Conservation (phyloP, 768 basidiomycete genomes). For the Omphalotus guepiniiformis region DNA sequence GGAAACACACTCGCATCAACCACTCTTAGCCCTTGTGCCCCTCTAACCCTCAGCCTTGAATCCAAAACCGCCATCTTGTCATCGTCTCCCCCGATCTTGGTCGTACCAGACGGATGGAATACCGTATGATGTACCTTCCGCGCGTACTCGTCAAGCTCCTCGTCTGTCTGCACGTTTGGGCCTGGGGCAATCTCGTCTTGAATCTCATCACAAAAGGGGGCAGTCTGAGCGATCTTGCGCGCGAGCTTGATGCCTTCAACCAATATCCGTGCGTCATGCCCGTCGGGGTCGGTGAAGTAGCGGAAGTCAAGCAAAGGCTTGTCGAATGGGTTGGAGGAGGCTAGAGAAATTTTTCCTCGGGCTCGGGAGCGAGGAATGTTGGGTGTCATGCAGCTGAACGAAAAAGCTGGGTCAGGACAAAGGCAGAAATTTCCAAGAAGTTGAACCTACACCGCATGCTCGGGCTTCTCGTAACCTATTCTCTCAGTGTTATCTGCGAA, state of each 20-base stretch:
- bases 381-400: background rate
- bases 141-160: conserved; percentile 15
- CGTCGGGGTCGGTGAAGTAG: conserved; percentile 16
- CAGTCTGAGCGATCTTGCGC: conserved; percentile 11
- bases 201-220: conserved; percentile 7
- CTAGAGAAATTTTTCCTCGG: conserved; percentile 32
- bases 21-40: background rate
- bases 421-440: background rate
- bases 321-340: conserved; percentile 13
- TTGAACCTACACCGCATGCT: background rate
- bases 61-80: background rate
- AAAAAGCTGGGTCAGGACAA: background rate
- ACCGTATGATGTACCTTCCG: background rate
- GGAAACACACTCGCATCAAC: conserved; percentile 1
- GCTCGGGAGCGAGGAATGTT: conserved; percentile 7
- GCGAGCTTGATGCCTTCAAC: conserved; percentile 16
- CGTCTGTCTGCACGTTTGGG: conserved; percentile 17
- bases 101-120: background rate
- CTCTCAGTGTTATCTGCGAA: background rate
- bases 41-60: background rate
- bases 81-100: background rate
- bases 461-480: background rate
- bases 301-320: conserved; percentile 14
- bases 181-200: conserved; percentile 16
- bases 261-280: conserved; percentile 18